Percentiles rank a stretch among this genome's conserved stretches.
These are phyloP conservation scores for Citrus inodora DNA, from an alignment of 345 rosid species.

Conservation along the genomic window DNA sequence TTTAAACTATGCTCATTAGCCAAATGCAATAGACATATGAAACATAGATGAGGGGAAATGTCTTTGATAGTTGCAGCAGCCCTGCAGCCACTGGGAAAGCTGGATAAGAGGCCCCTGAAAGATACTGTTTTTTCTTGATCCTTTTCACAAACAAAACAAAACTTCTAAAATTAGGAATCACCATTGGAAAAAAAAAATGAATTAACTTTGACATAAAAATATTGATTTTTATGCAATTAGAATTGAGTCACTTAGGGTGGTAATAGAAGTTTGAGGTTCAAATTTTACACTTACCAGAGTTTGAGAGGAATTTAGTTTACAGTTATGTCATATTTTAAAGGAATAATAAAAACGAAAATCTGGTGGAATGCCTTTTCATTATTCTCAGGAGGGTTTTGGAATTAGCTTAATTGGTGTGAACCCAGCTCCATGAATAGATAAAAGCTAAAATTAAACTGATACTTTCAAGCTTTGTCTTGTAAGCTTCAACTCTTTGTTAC, in stretches of 20 bases:
- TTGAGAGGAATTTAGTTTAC: too few relatives aligned
- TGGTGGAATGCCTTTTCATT: too few relatives aligned
- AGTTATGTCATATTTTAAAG: too few relatives aligned
- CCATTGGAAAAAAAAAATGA: not conserved
- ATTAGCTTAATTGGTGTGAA: too few relatives aligned
- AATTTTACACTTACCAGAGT: too few relatives aligned
- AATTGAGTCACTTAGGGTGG: not conserved
- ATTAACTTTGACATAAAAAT: not conserved
- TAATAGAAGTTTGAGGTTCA: not conserved
- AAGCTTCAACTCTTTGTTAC: not conserved
- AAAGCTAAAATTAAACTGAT: not conserved
- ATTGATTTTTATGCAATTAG: not conserved
- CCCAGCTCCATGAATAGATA: not conserved
- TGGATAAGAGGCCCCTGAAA: slow-evolving; percentile 63
- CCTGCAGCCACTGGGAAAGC: slow-evolving; percentile 66
- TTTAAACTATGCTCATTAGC: slow-evolving; percentile 87
- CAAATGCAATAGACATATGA: slow-evolving; percentile 85
- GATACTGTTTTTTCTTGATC: slow-evolving; percentile 46
- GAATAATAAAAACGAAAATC: too few relatives aligned
- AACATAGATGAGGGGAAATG: slow-evolving; percentile 89
- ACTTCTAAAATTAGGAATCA: not conserved
- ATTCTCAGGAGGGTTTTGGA: too few relatives aligned
- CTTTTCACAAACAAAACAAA: slow-evolving; percentile 27
- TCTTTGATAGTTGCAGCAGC: slow-evolving; percentile 64
- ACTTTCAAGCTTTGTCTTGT: not conserved